Percentiles rank a stretch among this genome's conserved stretches.
Conservation (phyloP, 306 rosid genomes). For the Sechiopsis laciniata region DNA sequence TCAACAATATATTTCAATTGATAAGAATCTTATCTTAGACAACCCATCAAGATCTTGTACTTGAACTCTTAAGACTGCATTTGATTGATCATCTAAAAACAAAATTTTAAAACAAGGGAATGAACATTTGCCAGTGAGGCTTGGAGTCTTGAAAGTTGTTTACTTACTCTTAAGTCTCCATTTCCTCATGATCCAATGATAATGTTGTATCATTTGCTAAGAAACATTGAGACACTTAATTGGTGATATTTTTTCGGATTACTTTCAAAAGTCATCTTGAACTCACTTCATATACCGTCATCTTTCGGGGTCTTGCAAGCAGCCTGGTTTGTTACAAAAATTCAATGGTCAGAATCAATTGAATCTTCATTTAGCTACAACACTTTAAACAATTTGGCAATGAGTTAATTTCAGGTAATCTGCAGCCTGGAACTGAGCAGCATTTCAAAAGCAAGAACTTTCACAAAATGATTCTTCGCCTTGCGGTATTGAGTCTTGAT, state of each 20-base stretch:
- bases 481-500: constrained; percentile 28
- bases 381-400: background rate
- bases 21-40: background rate
- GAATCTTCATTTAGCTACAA: background rate
- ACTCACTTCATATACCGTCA: background rate
- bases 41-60: background rate
- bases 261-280: background rate
- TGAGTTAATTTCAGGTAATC: constrained; percentile 4
- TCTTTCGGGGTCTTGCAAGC: background rate
- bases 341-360: constrained; percentile 8
- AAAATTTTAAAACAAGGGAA: too few relatives aligned
- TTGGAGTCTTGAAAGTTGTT: too few relatives aligned
- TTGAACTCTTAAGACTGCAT: background rate
- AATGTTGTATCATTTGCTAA: background rate
- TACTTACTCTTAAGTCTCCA: background rate
- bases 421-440: background rate
- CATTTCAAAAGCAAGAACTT: constrained; percentile 5
- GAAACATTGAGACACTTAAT: background rate
- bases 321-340: constrained; percentile 1
- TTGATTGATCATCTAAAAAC: too few relatives aligned
- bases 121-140: too few relatives aligned
- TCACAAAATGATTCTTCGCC: constrained; percentile 27
- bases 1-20: too few relatives aligned
- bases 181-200: too few relatives aligned
- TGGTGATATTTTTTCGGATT: background rate